Evolutionary conservation across 768 basidiomycete genomes (phyloP).

Genomic region (Lepiota venenata): DNA sequence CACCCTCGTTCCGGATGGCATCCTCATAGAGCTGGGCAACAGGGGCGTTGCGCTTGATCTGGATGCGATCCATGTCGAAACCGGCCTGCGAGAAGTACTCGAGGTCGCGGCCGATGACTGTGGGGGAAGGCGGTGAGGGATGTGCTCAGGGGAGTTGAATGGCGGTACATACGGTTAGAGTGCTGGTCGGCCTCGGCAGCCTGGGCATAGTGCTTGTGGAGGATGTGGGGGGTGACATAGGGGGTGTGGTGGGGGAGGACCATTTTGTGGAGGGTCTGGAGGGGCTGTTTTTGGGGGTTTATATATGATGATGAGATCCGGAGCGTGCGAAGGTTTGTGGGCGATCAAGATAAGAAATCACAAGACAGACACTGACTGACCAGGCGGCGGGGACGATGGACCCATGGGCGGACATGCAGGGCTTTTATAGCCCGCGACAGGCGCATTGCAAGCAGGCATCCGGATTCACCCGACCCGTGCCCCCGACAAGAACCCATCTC

Average conservation of each 20-base stretch:
- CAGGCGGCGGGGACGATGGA: not conserved
- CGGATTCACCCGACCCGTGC: conserved; percentile 14
- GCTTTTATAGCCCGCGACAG: conserved; percentile 2
- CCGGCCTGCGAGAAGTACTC: conserved; percentile 98
- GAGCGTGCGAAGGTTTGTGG: conserved; percentile 12
- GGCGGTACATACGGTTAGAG: conserved; percentile 47
- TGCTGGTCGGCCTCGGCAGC: conserved; percentile 60
- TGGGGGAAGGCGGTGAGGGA: conserved; percentile 8
- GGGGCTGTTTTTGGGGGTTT: conserved; percentile 8
- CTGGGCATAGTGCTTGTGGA: conserved; percentile 84
- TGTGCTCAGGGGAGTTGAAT: conserved; percentile 2
- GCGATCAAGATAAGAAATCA: conserved; percentile 5
- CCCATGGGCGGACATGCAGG: not conserved
- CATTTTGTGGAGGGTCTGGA: conserved; percentile 40
- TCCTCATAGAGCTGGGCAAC: conserved; percentile 94
- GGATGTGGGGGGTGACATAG: conserved; percentile 86
- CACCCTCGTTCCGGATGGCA: conserved; percentile 97
- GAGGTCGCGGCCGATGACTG: conserved; percentile 91
- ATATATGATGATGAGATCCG: conserved; percentile 21
- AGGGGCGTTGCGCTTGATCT: conserved; percentile 91
- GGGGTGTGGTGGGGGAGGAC: conserved; percentile 71
- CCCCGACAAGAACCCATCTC: not conserved
- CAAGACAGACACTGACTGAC: conserved; percentile 2
- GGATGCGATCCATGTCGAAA: conserved; percentile 98
- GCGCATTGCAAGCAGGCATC: not conserved